A percentile compares a stretch with the other conserved stretches of the same genome.
These are phyloP conservation scores for Streptanthus diversifolius DNA, from an alignment of 345 rosid genomes.

Conservation along the genomic window DNA sequence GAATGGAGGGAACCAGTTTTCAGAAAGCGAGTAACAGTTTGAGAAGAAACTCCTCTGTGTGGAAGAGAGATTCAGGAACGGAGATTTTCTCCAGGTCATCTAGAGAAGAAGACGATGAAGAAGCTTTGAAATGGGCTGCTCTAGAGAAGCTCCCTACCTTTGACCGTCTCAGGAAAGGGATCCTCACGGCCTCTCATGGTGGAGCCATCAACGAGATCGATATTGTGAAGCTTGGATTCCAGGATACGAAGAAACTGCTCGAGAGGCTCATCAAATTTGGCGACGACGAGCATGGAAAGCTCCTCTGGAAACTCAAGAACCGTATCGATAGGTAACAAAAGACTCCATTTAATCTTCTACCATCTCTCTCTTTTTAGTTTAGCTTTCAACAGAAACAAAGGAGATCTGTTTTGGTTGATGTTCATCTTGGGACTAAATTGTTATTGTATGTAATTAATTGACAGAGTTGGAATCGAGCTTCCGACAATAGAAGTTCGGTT, in stretches of 20 bases:
- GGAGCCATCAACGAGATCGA: slow-evolving; percentile 58
- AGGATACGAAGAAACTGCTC: slow-evolving; percentile 63
- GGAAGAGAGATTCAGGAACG: slow-evolving; percentile 38
- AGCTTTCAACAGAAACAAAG: not conserved
- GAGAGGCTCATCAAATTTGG: slow-evolving; percentile 69
- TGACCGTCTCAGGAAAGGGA: slow-evolving; percentile 63
- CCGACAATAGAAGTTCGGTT: slow-evolving; percentile 89
- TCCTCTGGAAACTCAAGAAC: slow-evolving; percentile 69
- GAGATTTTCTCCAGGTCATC: slow-evolving; percentile 58
- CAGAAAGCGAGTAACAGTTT: slow-evolving; percentile 43
- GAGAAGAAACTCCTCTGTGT: slow-evolving; percentile 29
- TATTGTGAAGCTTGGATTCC: slow-evolving; percentile 57
- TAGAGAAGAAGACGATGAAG: slow-evolving; percentile 68
- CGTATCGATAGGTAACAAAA: slow-evolving; percentile 63
- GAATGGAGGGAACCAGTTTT: slow-evolving; percentile 41
- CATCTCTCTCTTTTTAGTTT: not conserved
- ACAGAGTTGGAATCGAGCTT: slow-evolving; percentile 79
- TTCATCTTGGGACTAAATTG: not conserved
- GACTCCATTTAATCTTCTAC: not conserved
- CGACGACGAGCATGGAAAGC: slow-evolving; percentile 83
- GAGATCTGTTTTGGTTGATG: not conserved
- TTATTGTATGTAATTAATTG: not conserved
- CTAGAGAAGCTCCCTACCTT: slow-evolving; percentile 79
- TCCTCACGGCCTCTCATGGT: slow-evolving; percentile 49
- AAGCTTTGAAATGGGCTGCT: slow-evolving; percentile 91